Evolutionary conservation across 192 early-diverging fungal genomes (phyloP).

Genomic region (Chytriomyces confervae): DNA sequence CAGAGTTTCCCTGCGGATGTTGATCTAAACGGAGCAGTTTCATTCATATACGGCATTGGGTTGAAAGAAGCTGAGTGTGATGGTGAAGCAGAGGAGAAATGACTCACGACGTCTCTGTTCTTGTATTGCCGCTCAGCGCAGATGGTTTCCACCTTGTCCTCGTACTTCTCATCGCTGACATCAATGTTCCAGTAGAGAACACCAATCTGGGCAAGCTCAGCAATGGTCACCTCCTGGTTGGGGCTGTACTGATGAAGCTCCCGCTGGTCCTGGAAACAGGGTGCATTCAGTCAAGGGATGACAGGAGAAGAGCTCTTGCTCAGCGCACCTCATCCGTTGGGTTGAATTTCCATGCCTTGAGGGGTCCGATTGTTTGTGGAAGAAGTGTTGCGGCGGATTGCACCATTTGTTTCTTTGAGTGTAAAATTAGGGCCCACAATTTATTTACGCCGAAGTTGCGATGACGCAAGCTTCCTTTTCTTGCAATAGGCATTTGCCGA

Average conservation of each 20-base stretch:
- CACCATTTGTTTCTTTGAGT: background rate
- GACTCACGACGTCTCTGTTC: constrained; percentile 81
- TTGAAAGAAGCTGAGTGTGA: no score
- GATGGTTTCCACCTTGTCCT: constrained; percentile 71
- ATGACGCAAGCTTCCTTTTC: no score
- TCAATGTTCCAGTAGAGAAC: constrained; percentile 76
- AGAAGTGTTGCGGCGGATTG: background rate
- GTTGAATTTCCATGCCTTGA: constrained; percentile 24
- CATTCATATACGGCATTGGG: no score
- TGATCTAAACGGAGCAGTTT: constrained; percentile 58
- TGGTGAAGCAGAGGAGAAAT: background rate
- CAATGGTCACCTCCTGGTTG: constrained; percentile 64
- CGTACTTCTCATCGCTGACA: constrained; percentile 38
- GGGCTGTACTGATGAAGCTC: constrained; percentile 79
- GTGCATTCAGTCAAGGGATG: background rate
- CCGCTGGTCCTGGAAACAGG: constrained; percentile 65
- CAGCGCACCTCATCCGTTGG: constrained; percentile 20
- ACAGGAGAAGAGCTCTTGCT: background rate
- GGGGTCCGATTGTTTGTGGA: constrained; percentile 8
- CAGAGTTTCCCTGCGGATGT: constrained; percentile 78
- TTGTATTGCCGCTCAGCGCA: constrained; percentile 82
- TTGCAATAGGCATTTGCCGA: no score
- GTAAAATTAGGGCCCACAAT: background rate
- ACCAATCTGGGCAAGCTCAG: constrained; percentile 71
- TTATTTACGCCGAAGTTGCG: no score